Evolutionary conservation across 176 grass and related monocot species (phyloP).

Genomic region (Aegilops umbellulata): DNA sequence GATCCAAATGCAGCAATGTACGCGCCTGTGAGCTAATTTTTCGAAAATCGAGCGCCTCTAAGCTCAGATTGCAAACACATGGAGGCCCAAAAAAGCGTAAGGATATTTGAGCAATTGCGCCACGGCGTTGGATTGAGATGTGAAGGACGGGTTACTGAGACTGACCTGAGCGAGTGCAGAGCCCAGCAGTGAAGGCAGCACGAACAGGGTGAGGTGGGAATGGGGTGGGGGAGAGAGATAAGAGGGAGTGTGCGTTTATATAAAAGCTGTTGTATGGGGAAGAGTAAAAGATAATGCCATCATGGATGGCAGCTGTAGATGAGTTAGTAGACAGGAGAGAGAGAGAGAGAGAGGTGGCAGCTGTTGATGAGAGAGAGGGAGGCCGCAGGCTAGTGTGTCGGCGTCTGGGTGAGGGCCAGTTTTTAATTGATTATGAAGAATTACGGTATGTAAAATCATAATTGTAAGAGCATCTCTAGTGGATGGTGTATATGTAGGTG

Average conservation of each 20-base stretch:
- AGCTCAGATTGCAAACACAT: background rate
- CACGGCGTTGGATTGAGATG: background rate
- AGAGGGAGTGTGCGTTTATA: constrained; percentile 33
- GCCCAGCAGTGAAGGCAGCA: constrained; percentile 35
- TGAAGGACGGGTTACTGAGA: constrained; percentile 5
- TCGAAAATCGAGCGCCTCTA: background rate
- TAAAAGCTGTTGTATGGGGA: constrained; percentile 39
- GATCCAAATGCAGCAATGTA: constrained; percentile 40
- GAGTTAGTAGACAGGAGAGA: background rate
- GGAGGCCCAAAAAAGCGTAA: background rate
- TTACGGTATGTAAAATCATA: no score
- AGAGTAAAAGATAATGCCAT: constrained; percentile 40
- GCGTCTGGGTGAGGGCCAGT: no score
- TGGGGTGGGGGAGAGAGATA: constrained; percentile 1
- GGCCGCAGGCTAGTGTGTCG: background rate
- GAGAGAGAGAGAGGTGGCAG: background rate
- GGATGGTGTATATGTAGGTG: no score
- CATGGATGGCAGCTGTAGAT: constrained; percentile 50
- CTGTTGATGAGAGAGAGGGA: background rate
- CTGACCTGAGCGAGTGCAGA: constrained; percentile 54
- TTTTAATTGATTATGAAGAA: no score
- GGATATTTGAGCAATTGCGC: constrained; percentile 7
- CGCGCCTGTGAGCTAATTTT: background rate
- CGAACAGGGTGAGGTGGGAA: constrained; percentile 15
- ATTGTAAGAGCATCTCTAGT: no score